A percentile compares a stretch with the other conserved stretches of the same genome.
phyloP scores from a whole-genome alignment of 495 filamentous ascomycete species.

The Jackrogersella multiformis region DNA sequence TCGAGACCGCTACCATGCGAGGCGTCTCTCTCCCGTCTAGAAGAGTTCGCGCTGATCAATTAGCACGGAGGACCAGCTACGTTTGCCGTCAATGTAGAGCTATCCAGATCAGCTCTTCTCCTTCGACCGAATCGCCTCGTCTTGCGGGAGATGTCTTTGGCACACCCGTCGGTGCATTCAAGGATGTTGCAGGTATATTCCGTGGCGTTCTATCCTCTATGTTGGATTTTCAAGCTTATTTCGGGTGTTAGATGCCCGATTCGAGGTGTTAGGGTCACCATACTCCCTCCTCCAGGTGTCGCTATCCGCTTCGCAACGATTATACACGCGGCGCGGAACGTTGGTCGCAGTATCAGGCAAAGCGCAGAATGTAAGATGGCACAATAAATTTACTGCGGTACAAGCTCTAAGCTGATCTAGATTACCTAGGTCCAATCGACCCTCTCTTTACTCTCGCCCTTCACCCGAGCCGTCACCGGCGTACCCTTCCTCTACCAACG shows the following conservation, averaged over 20 bases:
- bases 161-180: conserved; percentile 42
- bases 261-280: conserved; percentile 88
- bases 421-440: conserved; percentile 75
- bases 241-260: conserved; percentile 77
- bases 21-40: conserved; percentile 39
- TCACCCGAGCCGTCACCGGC: conserved; percentile 77
- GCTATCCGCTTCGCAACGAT: conserved; percentile 88
- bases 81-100: conserved; percentile 60
- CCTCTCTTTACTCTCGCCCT: conserved; percentile 84
- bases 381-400: background rate
- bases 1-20: conserved; percentile 39
- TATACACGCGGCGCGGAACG: conserved; percentile 91
- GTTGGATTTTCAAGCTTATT: conserved; percentile 21
- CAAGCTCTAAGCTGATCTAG: conserved; percentile 10
- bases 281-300: conserved; percentile 93
- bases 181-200: conserved; percentile 52
- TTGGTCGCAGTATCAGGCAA: conserved; percentile 90
- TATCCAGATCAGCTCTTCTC: conserved; percentile 64
- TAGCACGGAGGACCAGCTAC: conserved; percentile 37
- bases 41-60: conserved; percentile 34
- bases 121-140: conserved; percentile 59
- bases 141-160: conserved; percentile 57
- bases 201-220: conserved; percentile 19
- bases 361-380: conserved; percentile 77
- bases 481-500: conserved; percentile 95